Evolutionary conservation across 2,329 filamentous ascomycete genomes (phyloP).

Genomic region (Lojkania enalia): DNA sequence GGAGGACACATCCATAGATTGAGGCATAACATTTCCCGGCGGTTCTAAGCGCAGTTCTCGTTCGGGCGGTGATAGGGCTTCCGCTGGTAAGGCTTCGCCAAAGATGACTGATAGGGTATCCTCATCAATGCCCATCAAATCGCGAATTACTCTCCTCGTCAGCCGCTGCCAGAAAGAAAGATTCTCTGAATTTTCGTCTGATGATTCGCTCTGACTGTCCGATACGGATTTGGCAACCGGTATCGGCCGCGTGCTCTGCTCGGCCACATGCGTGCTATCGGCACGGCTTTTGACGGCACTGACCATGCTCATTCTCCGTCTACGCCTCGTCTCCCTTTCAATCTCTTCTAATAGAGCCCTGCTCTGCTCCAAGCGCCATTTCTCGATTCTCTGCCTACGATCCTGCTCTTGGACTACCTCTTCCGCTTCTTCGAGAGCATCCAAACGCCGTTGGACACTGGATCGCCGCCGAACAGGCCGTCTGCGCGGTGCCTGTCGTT

Average conservation of each 20-base stretch:
- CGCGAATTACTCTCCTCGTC: constrained; percentile 82
- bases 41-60: constrained; percentile 25
- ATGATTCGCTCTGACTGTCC: constrained; percentile 38
- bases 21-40: constrained; percentile 23
- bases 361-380: constrained; percentile 91
- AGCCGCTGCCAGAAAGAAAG: constrained; percentile 79
- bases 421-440: constrained; percentile 56
- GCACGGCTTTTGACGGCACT: constrained; percentile 47
- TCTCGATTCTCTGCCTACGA: constrained; percentile 81
- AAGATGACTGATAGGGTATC: constrained; percentile 81
- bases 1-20: constrained; percentile 33
- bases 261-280: constrained; percentile 23
- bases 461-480: constrained; percentile 56
- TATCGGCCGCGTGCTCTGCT: constrained; percentile 11
- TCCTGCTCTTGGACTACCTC: constrained; percentile 66
- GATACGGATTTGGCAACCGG: constrained; percentile 24
- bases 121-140: constrained; percentile 90
- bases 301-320: constrained; percentile 65
- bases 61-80: constrained; percentile 27
- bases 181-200: constrained; percentile 52
- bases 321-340: constrained; percentile 74
- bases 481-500: constrained; percentile 74
- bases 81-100: constrained; percentile 71
- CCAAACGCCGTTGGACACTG: constrained; percentile 61
- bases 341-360: constrained; percentile 84